phyloP scores from a whole-genome alignment of 1,139 yeast genomes.

The Sugiyamaella xylanicola region DNA sequence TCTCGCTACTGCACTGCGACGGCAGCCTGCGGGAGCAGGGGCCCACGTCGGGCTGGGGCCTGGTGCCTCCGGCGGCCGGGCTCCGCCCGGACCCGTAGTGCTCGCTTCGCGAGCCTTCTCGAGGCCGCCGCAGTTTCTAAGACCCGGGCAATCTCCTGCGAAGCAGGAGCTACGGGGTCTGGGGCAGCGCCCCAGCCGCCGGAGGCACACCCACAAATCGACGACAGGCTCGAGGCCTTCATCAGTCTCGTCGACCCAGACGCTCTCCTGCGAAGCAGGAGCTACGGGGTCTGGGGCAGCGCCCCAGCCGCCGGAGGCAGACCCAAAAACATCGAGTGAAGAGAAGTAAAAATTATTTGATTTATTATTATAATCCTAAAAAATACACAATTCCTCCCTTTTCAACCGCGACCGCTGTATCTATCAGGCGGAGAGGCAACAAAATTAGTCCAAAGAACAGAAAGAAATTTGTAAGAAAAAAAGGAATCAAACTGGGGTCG shows the following conservation, averaged over 20 bases:
- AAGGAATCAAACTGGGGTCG: conserved; percentile 3
- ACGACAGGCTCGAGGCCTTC: too few relatives aligned
- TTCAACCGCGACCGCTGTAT: conserved; percentile 13
- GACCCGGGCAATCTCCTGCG: too few relatives aligned
- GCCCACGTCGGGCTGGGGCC: too few relatives aligned
- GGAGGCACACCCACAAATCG: too few relatives aligned
- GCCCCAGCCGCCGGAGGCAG: background rate
- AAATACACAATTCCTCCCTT: conserved; percentile 20
- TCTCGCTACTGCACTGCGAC: too few relatives aligned
- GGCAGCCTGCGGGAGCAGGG: too few relatives aligned
- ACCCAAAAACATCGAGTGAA: background rate
- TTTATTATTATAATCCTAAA: conserved; percentile 19
- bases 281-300: background rate
- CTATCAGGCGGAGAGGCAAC: conserved; percentile 13
- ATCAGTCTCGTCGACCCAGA: too few relatives aligned
- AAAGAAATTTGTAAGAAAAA: conserved; percentile 12
- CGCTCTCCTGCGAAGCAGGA: background rate
- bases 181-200: too few relatives aligned
- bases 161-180: too few relatives aligned
- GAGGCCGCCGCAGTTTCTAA: too few relatives aligned
- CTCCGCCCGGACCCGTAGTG: background rate
- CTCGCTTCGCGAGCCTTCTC: background rate
- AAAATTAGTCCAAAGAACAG: conserved; percentile 11
- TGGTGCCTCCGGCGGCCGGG: background rate
- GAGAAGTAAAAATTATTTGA: conserved; percentile 7